Conservation (phyloP, 805 yeast species). For the Nakazawaea laoshanensis region DNA sequence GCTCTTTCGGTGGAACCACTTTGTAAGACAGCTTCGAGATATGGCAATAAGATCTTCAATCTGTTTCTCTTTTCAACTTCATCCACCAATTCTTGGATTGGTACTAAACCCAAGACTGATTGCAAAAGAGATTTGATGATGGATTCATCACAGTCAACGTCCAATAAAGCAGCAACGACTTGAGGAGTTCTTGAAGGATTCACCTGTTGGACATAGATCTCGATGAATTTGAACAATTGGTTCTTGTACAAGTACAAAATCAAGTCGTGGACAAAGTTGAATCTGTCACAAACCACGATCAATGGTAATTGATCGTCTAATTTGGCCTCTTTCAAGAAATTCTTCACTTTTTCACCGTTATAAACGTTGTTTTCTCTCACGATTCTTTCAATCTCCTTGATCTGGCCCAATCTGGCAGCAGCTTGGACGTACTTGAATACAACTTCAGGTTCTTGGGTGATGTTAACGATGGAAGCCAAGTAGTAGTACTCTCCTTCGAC, state of each 20-base stretch:
- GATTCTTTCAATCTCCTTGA: constrained; percentile 90
- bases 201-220: constrained; percentile 95
- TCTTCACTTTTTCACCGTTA: constrained; percentile 95
- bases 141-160: constrained; percentile 93
- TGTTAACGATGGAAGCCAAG: constrained; percentile 85
- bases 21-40: constrained; percentile 79
- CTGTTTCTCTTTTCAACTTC: constrained; percentile 97
- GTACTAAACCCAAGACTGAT: constrained; percentile 91
- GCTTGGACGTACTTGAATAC: constrained; percentile 94
- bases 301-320: constrained; percentile 93
- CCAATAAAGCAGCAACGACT: constrained; percentile 91
- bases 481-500: constrained; percentile 92
- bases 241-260: constrained; percentile 90
- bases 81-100: constrained; percentile 77
- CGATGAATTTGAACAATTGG: constrained; percentile 92
- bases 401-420: constrained; percentile 85
- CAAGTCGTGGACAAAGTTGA: constrained; percentile 85
- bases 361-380: constrained; percentile 91
- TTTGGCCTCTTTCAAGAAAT: constrained; percentile 89
- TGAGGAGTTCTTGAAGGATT: constrained; percentile 94
- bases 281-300: constrained; percentile 93
- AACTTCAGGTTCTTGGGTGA: constrained; percentile 90
- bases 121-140: constrained; percentile 73
- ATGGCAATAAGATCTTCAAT: constrained; percentile 84
- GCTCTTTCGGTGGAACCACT: constrained; percentile 86